A percentile compares a stretch with the other conserved stretches of the same genome.
Conservation (phyloP, 2,329 filamentous ascomycete genomes). For the Colletotrichum lindemuthianum region DNA sequence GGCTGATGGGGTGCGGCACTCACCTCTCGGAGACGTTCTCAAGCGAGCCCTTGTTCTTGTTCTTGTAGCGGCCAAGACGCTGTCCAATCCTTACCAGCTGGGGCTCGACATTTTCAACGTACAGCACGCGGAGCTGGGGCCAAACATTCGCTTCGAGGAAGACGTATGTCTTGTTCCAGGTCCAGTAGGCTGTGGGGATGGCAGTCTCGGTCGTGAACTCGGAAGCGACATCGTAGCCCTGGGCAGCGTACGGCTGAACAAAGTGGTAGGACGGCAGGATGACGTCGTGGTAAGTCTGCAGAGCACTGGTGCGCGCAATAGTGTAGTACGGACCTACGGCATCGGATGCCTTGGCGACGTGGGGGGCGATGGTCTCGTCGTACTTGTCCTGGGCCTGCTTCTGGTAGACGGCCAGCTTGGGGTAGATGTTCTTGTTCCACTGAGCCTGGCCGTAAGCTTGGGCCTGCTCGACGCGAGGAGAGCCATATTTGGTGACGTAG, state of each 20-base stretch:
- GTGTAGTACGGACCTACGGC: constrained; percentile 78
- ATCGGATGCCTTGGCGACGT: constrained; percentile 71
- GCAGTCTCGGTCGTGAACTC: constrained; percentile 75
- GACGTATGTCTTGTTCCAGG: constrained; percentile 73
- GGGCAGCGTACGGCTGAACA: constrained; percentile 77
- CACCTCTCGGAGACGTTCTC: constrained; percentile 49
- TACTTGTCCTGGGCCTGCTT: constrained; percentile 72
- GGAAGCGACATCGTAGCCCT: constrained; percentile 73
- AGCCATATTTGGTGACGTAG: constrained; percentile 78
- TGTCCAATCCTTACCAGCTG: constrained; percentile 93
- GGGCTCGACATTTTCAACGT: constrained; percentile 92
- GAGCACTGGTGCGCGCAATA: constrained; percentile 68
- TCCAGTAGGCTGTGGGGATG: constrained; percentile 77
- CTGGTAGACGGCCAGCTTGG: constrained; percentile 75
- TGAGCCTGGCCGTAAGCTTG: constrained; percentile 74
- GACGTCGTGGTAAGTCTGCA: constrained; percentile 76
- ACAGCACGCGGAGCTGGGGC: constrained; percentile 83
- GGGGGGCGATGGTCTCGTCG: constrained; percentile 74
- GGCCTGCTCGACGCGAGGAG: constrained; percentile 75
- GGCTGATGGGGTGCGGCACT: neutral
- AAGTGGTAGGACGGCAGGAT: constrained; percentile 80
- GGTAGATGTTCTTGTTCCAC: constrained; percentile 83
- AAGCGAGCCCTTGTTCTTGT: constrained; percentile 49
- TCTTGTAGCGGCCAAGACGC: constrained; percentile 80
- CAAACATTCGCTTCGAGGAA: constrained; percentile 83